phyloP scores from a whole-genome alignment of 345 rosid genomes.

The Arabis alpina region DNA sequence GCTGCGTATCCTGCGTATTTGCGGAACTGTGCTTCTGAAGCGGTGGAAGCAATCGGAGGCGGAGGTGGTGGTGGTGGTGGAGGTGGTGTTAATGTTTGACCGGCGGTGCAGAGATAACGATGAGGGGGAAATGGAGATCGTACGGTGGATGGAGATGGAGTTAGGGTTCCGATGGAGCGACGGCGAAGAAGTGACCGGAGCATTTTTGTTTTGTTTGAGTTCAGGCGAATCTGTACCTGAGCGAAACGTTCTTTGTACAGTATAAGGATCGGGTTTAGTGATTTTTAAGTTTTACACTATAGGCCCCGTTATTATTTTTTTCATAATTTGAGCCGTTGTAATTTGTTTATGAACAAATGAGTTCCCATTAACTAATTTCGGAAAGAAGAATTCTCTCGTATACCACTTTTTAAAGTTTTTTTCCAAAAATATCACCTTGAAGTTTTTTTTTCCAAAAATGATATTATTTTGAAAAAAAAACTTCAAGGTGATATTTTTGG shows the following conservation, averaged over 20 bases:
- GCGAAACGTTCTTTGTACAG: conserved; percentile 11
- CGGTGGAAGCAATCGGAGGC: conserved; percentile 46
- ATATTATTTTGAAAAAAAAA: too few relatives aligned
- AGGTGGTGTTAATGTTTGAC: conserved; percentile 40
- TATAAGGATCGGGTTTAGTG: conserved; percentile 23
- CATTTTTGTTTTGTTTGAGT: conserved; percentile 47
- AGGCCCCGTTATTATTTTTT: neutral
- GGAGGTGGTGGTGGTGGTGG: conserved; percentile 43
- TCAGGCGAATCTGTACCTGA: conserved; percentile 42
- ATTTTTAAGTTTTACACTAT: conserved; percentile 9
- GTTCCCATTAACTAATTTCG: too few relatives aligned
- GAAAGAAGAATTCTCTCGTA: too few relatives aligned
- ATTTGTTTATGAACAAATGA: neutral
- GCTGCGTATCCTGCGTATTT: conserved; percentile 86
- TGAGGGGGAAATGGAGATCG: conserved; percentile 32
- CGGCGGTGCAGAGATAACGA: conserved; percentile 49
- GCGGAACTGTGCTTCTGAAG: conserved; percentile 72
- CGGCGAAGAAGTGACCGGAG: conserved; percentile 54
- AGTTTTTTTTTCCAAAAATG: too few relatives aligned
- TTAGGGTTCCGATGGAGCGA: conserved; percentile 47
- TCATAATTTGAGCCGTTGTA: neutral
- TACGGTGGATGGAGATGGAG: conserved; percentile 30
- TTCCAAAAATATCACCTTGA: too few relatives aligned
- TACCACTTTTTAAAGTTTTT: too few relatives aligned
- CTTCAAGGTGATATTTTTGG: too few relatives aligned